Evolutionary conservation across 148 eudicot genomes (phyloP).

Genomic region (Cornus suecica): DNA sequence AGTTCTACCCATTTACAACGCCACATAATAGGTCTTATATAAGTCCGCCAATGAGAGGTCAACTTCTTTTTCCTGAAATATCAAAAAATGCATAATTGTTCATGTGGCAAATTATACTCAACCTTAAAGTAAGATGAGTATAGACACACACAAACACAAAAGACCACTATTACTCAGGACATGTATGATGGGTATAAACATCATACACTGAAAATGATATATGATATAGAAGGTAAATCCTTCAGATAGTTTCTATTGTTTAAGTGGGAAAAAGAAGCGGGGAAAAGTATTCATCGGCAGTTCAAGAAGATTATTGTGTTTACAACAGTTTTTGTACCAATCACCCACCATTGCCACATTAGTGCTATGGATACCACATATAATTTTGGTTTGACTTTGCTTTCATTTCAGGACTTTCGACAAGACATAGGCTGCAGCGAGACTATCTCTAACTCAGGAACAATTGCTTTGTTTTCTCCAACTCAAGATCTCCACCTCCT

Average conservation of each 20-base stretch:
- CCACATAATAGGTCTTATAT: conserved; percentile 66
- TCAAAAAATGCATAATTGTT: not conserved
- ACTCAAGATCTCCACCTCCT: too few species aligned
- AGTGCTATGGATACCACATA: too few species aligned
- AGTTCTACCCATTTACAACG: conserved; percentile 81
- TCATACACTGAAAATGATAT: too few species aligned
- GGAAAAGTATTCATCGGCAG: not conserved
- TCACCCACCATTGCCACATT: too few species aligned
- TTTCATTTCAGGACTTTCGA: too few species aligned
- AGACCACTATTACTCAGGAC: not conserved
- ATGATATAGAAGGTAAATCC: not conserved
- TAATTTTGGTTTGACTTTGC: too few species aligned
- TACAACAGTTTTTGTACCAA: not conserved
- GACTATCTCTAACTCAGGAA: too few species aligned
- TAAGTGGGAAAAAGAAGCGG: not conserved
- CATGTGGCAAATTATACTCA: not conserved
- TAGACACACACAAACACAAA: too few species aligned
- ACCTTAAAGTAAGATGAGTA: not conserved
- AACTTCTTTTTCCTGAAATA: conserved; percentile 56
- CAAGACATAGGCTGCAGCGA: too few species aligned
- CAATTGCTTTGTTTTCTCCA: too few species aligned
- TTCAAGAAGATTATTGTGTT: not conserved
- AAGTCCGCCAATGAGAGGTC: conserved; percentile 71
- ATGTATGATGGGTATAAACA: not conserved
- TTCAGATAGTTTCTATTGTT: not conserved